A percentile compares a stretch with the other conserved stretches of the same genome.
Evolutionary conservation across 116 monocot genomes (phyloP).

Genomic region (Cymodocea nodosa): DNA sequence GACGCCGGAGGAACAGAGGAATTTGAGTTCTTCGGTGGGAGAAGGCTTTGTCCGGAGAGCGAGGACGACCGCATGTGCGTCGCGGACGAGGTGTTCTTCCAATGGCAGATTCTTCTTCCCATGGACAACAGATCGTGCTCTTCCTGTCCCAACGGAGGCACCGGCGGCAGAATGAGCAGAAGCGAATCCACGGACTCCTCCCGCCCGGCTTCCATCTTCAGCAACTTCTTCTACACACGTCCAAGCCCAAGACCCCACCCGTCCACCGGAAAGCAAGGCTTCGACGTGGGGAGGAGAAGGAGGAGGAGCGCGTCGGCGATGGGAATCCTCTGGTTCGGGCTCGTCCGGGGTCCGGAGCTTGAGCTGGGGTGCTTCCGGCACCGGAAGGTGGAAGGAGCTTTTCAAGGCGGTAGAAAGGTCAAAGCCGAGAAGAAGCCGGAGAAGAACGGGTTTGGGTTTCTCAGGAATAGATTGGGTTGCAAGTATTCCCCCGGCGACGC

Average conservation of each 20-base stretch:
- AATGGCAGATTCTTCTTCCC: constrained; percentile 50
- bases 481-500: constrained; percentile 30
- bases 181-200: constrained; percentile 23
- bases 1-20: constrained; percentile 11
- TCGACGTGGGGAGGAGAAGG: constrained; percentile 9
- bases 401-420: not conserved
- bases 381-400: no score
- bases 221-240: constrained; percentile 45
- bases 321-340: constrained; percentile 35
- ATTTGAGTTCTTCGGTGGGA: constrained; percentile 37
- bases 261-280: not conserved
- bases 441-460: not conserved
- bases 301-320: constrained; percentile 8
- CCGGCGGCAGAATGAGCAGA: constrained; percentile 19
- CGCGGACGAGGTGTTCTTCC: constrained; percentile 63
- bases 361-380: constrained; percentile 7
- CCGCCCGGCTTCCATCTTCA: constrained; percentile 5
- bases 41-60: no score
- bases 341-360: constrained; percentile 36
- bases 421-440: not conserved
- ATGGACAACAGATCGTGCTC: constrained; percentile 27
- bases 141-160: constrained; percentile 1
- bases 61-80: constrained; percentile 33
- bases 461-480: constrained; percentile 25
- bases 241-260: constrained; percentile 57